These are phyloP conservation scores for Aureobasidium sp. DNA, from an alignment of 2,329 filamentous ascomycete species.

Conservation along the genomic window DNA sequence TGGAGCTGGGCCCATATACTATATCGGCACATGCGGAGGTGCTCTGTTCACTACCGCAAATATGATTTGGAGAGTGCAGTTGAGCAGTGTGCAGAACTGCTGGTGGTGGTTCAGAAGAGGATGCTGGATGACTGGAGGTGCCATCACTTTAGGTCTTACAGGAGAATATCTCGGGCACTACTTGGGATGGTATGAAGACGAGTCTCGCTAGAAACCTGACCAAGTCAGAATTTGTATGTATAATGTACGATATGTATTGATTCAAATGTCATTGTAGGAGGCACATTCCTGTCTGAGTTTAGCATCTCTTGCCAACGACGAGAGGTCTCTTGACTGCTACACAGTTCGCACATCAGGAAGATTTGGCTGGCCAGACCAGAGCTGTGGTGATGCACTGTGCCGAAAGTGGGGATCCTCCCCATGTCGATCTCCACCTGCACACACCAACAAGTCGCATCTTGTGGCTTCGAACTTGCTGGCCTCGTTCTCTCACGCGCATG, in stretches of 20 bases:
- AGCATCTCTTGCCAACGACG: no score
- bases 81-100: slow-evolving; percentile 52
- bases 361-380: no score
- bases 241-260: not conserved
- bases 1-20: slow-evolving; percentile 53
- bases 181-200: slow-evolving; percentile 12
- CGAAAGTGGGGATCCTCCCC: not conserved
- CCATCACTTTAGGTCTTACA: slow-evolving; percentile 48
- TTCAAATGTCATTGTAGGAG: no score
- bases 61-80: slow-evolving; percentile 53
- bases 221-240: not conserved
- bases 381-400: not conserved
- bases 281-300: no score
- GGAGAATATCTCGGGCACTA: slow-evolving; percentile 44
- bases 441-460: not conserved
- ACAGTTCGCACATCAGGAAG: no score
- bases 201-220: not conserved
- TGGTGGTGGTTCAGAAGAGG: slow-evolving; percentile 61
- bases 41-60: slow-evolving; percentile 47
- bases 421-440: slow-evolving; percentile 1
- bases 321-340: no score
- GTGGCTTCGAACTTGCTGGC: not conserved
- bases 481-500: not conserved
- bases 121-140: slow-evolving; percentile 55
- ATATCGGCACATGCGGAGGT: slow-evolving; percentile 51